Evolutionary conservation across 2,329 filamentous ascomycete genomes (phyloP).

Genomic region (Corynespora cassiicola): DNA sequence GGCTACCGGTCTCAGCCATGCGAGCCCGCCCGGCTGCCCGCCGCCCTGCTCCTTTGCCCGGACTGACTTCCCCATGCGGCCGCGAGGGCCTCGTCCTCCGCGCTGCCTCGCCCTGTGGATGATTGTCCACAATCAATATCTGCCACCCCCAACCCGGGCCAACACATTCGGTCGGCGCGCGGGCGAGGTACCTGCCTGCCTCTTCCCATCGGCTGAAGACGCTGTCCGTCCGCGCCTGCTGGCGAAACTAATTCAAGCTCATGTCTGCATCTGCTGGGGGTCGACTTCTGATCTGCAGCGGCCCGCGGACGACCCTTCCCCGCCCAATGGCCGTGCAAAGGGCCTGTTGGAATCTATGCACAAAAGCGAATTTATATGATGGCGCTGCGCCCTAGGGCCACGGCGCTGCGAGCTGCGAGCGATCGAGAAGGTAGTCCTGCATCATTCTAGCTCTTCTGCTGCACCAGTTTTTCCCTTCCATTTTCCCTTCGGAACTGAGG

Average conservation of each 20-base stretch:
- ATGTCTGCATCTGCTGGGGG: constrained; percentile 38
- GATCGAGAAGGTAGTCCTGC: constrained; percentile 27
- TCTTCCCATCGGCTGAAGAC: constrained; percentile 43
- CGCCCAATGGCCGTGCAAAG: constrained; percentile 27
- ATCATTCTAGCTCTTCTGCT: constrained; percentile 3
- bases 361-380: constrained; percentile 28
- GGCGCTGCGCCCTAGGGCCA: constrained; percentile 27
- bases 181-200: constrained; percentile 39
- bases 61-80: constrained; percentile 19
- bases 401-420: constrained; percentile 26
- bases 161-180: constrained; percentile 12
- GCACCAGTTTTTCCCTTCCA: background rate
- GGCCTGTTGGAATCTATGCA: constrained; percentile 30
- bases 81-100: too few relatives aligned
- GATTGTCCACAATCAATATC: constrained; percentile 39
- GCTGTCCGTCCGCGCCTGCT: constrained; percentile 36
- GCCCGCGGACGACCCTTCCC: constrained; percentile 41
- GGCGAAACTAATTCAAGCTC: constrained; percentile 36
- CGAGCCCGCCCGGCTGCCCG: constrained; percentile 18
- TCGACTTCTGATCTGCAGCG: constrained; percentile 39
- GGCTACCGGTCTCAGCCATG: constrained; percentile 27
- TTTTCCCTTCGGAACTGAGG: constrained; percentile 1
- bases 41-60: constrained; percentile 14
- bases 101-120: too few relatives aligned
- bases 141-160: constrained; percentile 30